These are phyloP conservation scores for Agrocybe chaxingu DNA, from an alignment of 768 basidiomycete genomes.

Conservation along the genomic window DNA sequence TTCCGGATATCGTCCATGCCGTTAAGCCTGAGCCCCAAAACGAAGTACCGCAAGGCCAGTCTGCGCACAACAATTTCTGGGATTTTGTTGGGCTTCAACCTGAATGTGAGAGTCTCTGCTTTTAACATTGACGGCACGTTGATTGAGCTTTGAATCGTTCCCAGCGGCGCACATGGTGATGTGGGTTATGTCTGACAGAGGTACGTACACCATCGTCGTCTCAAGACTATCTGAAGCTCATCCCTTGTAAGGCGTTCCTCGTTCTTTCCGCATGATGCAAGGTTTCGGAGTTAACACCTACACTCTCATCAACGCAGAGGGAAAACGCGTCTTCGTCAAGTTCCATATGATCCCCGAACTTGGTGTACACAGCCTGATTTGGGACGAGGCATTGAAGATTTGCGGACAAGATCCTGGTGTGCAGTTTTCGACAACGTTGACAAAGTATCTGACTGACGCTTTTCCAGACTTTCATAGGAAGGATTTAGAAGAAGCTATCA, in stretches of 20 bases:
- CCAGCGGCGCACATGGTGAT: conserved; percentile 70
- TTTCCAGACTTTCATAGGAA: conserved; percentile 76
- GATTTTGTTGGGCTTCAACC: conserved; percentile 74
- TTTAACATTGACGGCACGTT: not conserved
- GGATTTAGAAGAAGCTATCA: conserved; percentile 82
- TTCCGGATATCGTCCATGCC: conserved; percentile 83
- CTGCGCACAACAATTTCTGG: conserved; percentile 85
- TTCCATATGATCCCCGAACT: conserved; percentile 83
- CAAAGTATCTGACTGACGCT: not conserved
- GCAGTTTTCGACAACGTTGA: not conserved
- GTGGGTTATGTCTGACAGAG: conserved; percentile 86
- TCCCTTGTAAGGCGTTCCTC: conserved; percentile 54
- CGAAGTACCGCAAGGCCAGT: conserved; percentile 69
- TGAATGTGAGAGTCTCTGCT: conserved; percentile 40
- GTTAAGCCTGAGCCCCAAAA: conserved; percentile 85
- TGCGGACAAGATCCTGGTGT: conserved; percentile 76
- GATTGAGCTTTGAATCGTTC: conserved; percentile 8
- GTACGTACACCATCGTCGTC: conserved; percentile 10
- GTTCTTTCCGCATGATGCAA: conserved; percentile 87
- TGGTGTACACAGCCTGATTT: conserved; percentile 78
- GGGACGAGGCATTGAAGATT: conserved; percentile 90
- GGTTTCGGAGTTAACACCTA: conserved; percentile 88
- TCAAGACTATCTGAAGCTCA: not conserved
- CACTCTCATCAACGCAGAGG: conserved; percentile 63
- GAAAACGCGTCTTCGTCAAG: conserved; percentile 80